Base-by-base conservation (phyloP, 2,329 filamentous ascomycete species). In the Phyllosticta citribraziliensis region DNA sequence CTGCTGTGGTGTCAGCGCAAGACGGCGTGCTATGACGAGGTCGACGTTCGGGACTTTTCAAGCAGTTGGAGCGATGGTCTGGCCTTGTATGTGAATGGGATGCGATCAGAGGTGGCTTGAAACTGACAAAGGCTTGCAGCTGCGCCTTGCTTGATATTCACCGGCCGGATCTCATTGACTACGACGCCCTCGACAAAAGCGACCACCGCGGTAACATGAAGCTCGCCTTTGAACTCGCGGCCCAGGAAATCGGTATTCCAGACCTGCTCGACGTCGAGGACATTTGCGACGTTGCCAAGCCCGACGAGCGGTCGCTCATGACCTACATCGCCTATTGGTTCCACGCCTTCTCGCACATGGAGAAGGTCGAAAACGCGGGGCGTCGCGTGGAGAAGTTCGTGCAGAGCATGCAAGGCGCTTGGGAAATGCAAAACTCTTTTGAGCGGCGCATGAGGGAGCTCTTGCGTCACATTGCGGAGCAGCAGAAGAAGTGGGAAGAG, bases 311-410 rank as follows among this genome's bases (percentile, higher is more conserved):
- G 68, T 95, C 89, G 73, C 82, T 99, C 72, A 99, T 99, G 94
- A 99, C 94, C 0, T 99, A 99, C 75, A 99, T 99, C 69, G 94
- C 94, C 65, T 99, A 99, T 79, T 99, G 94, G 94, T 99, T 99
- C 82, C 94, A 99, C 72, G 94, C 94, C 68, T 99, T 99, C 74
- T 97, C 93, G 30, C 93, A 97, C 71, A 95, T 99, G 87, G 94
- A 99, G 77, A 89, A 93, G 73, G 94, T 99, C 9, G 94, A 99
- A 75, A 99, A 99, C 72, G 94, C 94, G 3, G 94, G 94, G 5
- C 85, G 94, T 64, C 85, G 94, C 67, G 94, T 99, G 5, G 94
- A 99, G 78, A 99, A 99, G 76, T 99, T 99, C 70, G 89, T 99
- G 68, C 91, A 90, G 72, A 97, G 94, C 74, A 97, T 99, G 94